Base-by-base conservation (phyloP, 768 basidiomycete genomes). In the Psilocybe azurescens region DNA sequence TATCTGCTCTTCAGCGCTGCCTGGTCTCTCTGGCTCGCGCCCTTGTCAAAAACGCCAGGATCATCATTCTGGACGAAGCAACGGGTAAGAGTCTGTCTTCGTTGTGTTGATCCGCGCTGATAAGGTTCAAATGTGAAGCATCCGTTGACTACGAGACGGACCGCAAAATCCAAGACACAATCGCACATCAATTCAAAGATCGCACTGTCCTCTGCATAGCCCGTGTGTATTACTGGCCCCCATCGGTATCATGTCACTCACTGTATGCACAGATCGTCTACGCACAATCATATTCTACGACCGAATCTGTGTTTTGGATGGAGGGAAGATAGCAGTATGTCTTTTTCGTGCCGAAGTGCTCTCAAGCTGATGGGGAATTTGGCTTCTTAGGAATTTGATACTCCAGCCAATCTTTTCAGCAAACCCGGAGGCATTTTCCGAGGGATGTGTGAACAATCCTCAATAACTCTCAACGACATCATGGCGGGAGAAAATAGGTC, bases 111-210 rank as follows among this genome's bases (percentile, higher is more conserved):
- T 29, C 10, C 1, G 11, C 39, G 10, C 46, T 49, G 24, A 52
- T 44, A 24, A 39, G 30, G 20, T 57, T 36, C 33, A 36, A 36
- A 36, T 18, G 29, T 36, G 4, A 33, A 84, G 91, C 92, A 24
- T 91, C 90, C 16, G 91, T 95, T 29, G 93, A 94, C 66, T 90
- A 88, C 66, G 93, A 92, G 75, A 96, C 93, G 0, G 95, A 97
- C 76, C 78, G 86, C 57, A 93, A 91, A 71, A 95, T 98, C 60
- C 95, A 97, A 71, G 84, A 90, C 62, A 97, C 95, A 3, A 96
- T 98, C 64, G 83, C 91, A 1, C 78, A 79, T 44, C 89, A 91
- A 77, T 97, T 96, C 77, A 76, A 81, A 32, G 89, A 94, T 71
- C 87, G 88, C 62, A 96, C 95, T 0, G 83, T 95, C 53, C 74